Evolutionary conservation across 169 alveolate genomes (phyloP).

Genomic region (Eimeria acervulina): DNA sequence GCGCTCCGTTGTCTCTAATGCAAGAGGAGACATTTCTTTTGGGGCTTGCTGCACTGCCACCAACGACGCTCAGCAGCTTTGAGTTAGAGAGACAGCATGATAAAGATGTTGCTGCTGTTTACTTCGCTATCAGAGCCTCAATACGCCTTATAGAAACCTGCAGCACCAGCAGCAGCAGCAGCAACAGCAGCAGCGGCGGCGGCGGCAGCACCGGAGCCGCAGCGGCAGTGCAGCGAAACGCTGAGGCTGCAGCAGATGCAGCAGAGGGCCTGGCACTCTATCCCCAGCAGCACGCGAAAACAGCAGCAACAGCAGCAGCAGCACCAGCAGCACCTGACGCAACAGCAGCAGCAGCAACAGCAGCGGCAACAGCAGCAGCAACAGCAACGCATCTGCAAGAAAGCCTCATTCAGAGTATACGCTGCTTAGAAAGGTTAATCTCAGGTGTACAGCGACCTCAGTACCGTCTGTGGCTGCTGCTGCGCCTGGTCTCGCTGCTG

Average conservation of each 20-base stretch:
- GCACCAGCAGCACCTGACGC: background rate
- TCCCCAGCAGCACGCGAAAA: slow-evolving; percentile 10
- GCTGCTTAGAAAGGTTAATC: slow-evolving; percentile 32
- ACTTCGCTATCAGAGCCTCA: slow-evolving; percentile 73
- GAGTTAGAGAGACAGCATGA: slow-evolving; percentile 65
- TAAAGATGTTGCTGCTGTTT: slow-evolving; percentile 63
- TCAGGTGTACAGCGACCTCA: background rate
- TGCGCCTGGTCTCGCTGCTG: too few relatives aligned
- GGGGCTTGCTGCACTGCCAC: slow-evolving; percentile 66
- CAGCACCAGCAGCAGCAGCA: slow-evolving; percentile 35
- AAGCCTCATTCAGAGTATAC: background rate
- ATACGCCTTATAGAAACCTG: slow-evolving; percentile 45
- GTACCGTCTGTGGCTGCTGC: slow-evolving; percentile 43
- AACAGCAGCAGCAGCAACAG: background rate
- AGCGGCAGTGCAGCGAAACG: slow-evolving; percentile 28
- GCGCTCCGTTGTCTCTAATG: slow-evolving; percentile 45
- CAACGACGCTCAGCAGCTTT: background rate
- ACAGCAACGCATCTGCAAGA: too few relatives aligned
- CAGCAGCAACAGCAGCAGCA: slow-evolving; percentile 50
- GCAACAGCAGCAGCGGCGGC: slow-evolving; percentile 31
- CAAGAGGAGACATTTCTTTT: slow-evolving; percentile 3
- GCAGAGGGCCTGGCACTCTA: background rate
- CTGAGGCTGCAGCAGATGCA: background rate
- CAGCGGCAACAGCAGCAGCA: background rate
- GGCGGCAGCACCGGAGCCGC: slow-evolving; percentile 21